Evolutionary conservation across 352 stramenopile genomes (phyloP).

Genomic region (Phytophthora crassamura): DNA sequence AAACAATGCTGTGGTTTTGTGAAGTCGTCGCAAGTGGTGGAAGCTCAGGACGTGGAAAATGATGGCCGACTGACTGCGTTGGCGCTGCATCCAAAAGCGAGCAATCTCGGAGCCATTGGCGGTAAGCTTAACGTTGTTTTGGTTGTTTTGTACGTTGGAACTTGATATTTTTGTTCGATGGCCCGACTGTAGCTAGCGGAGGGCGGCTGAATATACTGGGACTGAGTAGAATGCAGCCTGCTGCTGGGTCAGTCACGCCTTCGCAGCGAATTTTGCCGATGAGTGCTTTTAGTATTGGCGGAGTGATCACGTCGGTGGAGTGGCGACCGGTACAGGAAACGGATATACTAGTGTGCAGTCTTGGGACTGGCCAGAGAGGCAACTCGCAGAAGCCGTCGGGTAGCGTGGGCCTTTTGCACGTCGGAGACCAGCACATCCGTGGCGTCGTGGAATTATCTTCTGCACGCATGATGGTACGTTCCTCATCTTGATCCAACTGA

Average conservation of each 20-base stretch:
- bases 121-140: slow-evolving; percentile 27
- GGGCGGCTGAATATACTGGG: slow-evolving; percentile 33
- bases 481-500: background rate
- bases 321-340: slow-evolving; percentile 39
- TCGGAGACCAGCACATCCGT: slow-evolving; percentile 10
- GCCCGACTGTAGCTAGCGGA: slow-evolving; percentile 26
- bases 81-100: slow-evolving; percentile 32
- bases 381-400: slow-evolving; percentile 9
- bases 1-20: no score
- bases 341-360: slow-evolving; percentile 35
- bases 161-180: background rate
- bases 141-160: background rate
- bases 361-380: slow-evolving; percentile 15
- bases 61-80: slow-evolving; percentile 40
- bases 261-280: slow-evolving; percentile 21
- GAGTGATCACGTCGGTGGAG: slow-evolving; percentile 38
- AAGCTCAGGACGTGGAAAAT: slow-evolving; percentile 24
- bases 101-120: slow-evolving; percentile 44
- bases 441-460: slow-evolving; percentile 12
- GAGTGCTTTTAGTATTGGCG: slow-evolving; percentile 10
- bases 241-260: background rate
- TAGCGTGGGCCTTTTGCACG: slow-evolving; percentile 21
- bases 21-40: slow-evolving; percentile 38
- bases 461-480: slow-evolving; percentile 19
- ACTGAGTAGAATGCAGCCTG: background rate